Conservation (phyloP, 192 early-diverging fungal genomes). For the Podila horticola region DNA sequence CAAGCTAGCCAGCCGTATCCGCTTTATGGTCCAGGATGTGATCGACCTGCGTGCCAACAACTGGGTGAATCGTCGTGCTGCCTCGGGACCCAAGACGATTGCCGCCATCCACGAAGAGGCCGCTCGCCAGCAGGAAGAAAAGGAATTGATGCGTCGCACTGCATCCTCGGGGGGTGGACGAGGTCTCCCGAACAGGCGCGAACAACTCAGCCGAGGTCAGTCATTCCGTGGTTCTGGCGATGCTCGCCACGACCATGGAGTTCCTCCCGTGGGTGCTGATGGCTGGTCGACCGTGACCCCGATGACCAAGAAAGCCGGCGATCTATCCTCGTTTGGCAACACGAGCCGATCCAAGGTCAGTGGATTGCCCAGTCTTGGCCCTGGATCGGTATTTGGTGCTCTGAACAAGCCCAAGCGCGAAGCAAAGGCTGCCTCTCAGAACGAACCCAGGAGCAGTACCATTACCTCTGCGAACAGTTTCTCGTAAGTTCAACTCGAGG, state of each 20-base stretch:
- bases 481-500: constrained; percentile 50
- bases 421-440: constrained; percentile 49
- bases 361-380: constrained; percentile 61
- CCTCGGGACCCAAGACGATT: constrained; percentile 89
- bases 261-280: constrained; percentile 64
- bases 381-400: constrained; percentile 62
- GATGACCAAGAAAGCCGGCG: constrained; percentile 69
- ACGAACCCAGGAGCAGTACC: constrained; percentile 50
- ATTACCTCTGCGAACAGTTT: constrained; percentile 56
- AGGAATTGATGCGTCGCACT: constrained; percentile 73
- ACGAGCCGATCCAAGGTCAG: constrained; percentile 65
- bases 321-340: constrained; percentile 82
- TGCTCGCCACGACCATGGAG: constrained; percentile 38
- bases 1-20: constrained; percentile 85
- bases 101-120: constrained; percentile 89
- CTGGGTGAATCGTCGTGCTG: constrained; percentile 78
- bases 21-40: constrained; percentile 92
- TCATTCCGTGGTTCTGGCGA: constrained; percentile 64
- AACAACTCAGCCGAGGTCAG: constrained; percentile 66
- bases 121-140: constrained; percentile 78
- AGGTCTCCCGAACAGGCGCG: constrained; percentile 71
- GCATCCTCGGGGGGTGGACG: constrained; percentile 70
- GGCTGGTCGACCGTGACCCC: constrained; percentile 77
- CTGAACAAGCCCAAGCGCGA: constrained; percentile 56
- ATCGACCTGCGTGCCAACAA: constrained; percentile 82